Evolutionary conservation across 495 filamentous ascomycete species (phyloP), one percentile per base, ranked within the genome.

Genomic region (Neurospora sp.): DNA sequence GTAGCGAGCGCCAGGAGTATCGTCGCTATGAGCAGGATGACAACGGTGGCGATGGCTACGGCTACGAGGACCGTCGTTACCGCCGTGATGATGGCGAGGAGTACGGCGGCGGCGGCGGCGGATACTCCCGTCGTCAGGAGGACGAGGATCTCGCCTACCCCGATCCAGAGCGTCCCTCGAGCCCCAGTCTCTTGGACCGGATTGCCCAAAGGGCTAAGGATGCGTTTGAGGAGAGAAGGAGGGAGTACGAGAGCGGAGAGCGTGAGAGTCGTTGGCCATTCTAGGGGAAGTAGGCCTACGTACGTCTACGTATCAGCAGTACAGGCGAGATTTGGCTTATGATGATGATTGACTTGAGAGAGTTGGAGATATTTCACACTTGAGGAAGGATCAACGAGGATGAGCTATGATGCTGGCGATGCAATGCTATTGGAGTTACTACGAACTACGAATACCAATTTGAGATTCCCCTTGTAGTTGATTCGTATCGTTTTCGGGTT

Each of bases 1-100:
- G 86, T 53, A 84, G 81, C 59, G 78, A 81, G 38, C 78, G 80
- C 71, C 81, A 81, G 40, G 82, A 87, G 71, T 87, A 87, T 73
- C 76, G 73, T 39, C 82, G 81, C 69, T 80, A 81, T 71, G 83
- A 84, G 70, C 82, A 82, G 77, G 74, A 81, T 8, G 75, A 82
- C 44, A 18, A 76, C n/a, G 77, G 81, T 69, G 73, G 79, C 40
- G 71, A 73, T 9, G 76, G 79, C 44, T 82, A 81, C 74, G 77
- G 78, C 53, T 81, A 82, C 71, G 79, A 83, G 73, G 76, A 82
- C 70, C 80, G 81, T 70, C 75, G 72, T 22, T 72, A 77, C 42
- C 71, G 75, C 22, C 79, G 79, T 39, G 75, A 78, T 10, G 75
- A 79, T 9, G 59, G 72, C 22, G 75, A 74, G 12, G 74, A 75